Evolutionary conservation across 2,329 filamentous ascomycete species (phyloP), one percentile per base, ranked within the genome.

Genomic region (Alternaria angustiovoidea): DNA sequence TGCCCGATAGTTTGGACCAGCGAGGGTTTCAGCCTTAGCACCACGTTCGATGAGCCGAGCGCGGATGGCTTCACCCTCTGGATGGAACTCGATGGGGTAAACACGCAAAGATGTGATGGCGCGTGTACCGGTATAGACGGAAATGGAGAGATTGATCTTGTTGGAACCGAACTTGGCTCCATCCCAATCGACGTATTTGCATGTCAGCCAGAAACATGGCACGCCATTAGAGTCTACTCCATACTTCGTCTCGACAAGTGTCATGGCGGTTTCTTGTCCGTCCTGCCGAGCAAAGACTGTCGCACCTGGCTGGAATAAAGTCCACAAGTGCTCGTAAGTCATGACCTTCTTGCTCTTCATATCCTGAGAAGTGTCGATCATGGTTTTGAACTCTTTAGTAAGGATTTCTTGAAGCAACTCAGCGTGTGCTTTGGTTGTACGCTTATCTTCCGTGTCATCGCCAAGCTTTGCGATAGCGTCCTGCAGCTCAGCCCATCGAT

Each of bases 401-500:
- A 83, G 69, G 14, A 81, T 62, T 5, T 76, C 63, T 42, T 77
- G 71, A 7, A 83, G 73, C 0, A 82, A 66, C 42, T 75, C 63
- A 5, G 77, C 78, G 65, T 83, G 80, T 41, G 73, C 68, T 52
- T 78, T 77, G 14, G 72, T 78, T 18, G 67, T 74, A 3, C 67
- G 63, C 32, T 72, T 62, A 4, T 72, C 67, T 28, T 77, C 74
- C 20, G 68, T 74, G 5, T 67, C 71, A 39, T 71, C 66, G 22
- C 66, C 64, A 39, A 71, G 62, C 41, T 67, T 65, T n/a, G 62
- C 41, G 32, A 78, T 71, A 14, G 70, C 68, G 5, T 63, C 51
- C 26, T 72, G 66, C n/a, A 82, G 66, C 46, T 78, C 73, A 0
- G 72, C 78, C 88, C 88, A 91, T 32, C 89, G 84, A 74, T 92